Evolutionary conservation across 2,329 filamentous ascomycete genomes (phyloP).

Genomic region (Penicillium thymicola): DNA sequence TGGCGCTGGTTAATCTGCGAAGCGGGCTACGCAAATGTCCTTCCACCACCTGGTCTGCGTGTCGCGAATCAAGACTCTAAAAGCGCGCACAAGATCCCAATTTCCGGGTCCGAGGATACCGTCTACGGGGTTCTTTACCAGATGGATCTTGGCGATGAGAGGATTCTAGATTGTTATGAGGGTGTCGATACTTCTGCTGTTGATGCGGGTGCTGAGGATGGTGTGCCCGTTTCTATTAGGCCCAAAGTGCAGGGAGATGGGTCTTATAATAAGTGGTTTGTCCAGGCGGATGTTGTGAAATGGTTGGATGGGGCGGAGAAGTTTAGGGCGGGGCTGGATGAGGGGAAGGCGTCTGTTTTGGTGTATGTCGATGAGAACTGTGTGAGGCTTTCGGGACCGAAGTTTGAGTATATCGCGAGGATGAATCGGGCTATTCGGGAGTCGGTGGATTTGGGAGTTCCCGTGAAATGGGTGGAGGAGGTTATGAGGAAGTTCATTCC

Average conservation of each 20-base stretch:
- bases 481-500: slow-evolving; percentile 42
- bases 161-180: slow-evolving; percentile 39
- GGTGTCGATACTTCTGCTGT: slow-evolving; percentile 30
- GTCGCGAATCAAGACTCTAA: slow-evolving; percentile 18
- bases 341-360: slow-evolving; percentile 27
- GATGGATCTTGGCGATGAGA: slow-evolving; percentile 38
- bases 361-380: slow-evolving; percentile 45
- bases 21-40: slow-evolving; percentile 43
- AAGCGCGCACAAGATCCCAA: slow-evolving; percentile 17
- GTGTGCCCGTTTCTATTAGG: slow-evolving; percentile 17
- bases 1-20: slow-evolving; percentile 45
- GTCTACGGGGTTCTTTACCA: slow-evolving; percentile 44
- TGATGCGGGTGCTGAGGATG: neutral
- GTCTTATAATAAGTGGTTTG: slow-evolving; percentile 40
- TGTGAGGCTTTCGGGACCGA: slow-evolving; percentile 32
- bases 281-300: slow-evolving; percentile 26
- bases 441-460: slow-evolving; percentile 35
- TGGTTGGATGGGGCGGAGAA: slow-evolving; percentile 31
- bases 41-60: slow-evolving; percentile 28
- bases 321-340: slow-evolving; percentile 1
- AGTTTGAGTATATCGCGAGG: slow-evolving; percentile 39
- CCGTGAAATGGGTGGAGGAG: slow-evolving; percentile 34
- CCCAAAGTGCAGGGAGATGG: slow-evolving; percentile 35
- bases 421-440: slow-evolving; percentile 46
- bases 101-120: slow-evolving; percentile 25